Percentiles rank a stretch among this genome's conserved stretches.
These are phyloP conservation scores for Hyaloscypha finlandica DNA, from an alignment of 495 filamentous ascomycete genomes.

Conservation along the genomic window DNA sequence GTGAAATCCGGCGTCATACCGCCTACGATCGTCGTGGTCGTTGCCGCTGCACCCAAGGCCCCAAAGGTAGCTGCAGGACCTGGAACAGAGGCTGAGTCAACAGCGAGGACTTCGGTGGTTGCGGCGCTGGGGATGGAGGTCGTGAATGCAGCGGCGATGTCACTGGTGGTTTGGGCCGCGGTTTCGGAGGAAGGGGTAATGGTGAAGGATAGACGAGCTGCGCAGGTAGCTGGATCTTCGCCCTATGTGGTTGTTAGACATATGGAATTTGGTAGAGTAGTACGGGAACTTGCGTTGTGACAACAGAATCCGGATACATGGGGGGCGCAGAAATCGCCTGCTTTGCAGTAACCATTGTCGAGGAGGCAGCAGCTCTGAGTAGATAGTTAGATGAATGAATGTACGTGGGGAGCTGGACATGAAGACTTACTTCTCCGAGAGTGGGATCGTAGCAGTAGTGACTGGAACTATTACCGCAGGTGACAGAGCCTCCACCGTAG, in stretches of 20 bases:
- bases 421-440: slow-evolving; percentile 11
- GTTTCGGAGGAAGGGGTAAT: slow-evolving; percentile 10
- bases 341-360: slow-evolving; percentile 23
- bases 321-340: slow-evolving; percentile 20
- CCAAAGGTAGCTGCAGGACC: neutral
- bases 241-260: neutral
- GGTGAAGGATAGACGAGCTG: slow-evolving; percentile 9
- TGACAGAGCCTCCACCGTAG: slow-evolving; percentile 18
- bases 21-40: neutral
- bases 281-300: slow-evolving; percentile 12
- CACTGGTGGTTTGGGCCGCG: neutral
- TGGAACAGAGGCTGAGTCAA: neutral
- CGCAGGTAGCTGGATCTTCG: slow-evolving; percentile 16
- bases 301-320: slow-evolving; percentile 14
- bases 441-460: slow-evolving; percentile 25
- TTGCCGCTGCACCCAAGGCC: neutral
- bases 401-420: neutral
- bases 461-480: slow-evolving; percentile 11
- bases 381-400: neutral
- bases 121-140: neutral
- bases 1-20: slow-evolving; percentile 6
- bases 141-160: neutral
- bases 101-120: slow-evolving; percentile 6
- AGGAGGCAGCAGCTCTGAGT: slow-evolving; percentile 19
- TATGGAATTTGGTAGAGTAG: neutral